Evolutionary conservation across 164 flowering plant genomes (phyloP).

Genomic region (Tetracentron sinense): DNA sequence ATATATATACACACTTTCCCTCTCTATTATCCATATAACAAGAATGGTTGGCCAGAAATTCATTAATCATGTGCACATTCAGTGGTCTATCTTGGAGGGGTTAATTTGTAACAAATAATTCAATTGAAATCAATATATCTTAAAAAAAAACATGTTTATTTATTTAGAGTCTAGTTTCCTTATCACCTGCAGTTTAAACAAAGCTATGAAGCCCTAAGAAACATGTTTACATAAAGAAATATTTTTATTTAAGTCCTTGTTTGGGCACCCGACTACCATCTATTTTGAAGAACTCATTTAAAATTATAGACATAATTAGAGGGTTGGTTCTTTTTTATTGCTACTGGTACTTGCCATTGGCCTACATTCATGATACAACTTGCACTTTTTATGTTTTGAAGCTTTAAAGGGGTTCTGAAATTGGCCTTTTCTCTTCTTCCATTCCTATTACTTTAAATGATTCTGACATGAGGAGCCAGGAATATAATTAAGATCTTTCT

Average conservation of each 20-base stretch:
- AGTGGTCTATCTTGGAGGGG: not conserved
- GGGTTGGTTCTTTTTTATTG: not conserved
- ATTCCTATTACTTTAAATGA: conserved; percentile 1
- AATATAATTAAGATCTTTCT: not conserved
- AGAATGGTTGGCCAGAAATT: not conserved
- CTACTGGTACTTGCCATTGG: not conserved
- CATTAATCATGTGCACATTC: too few species aligned
- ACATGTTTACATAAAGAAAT: not conserved
- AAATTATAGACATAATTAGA: not conserved
- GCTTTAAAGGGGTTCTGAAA: not conserved
- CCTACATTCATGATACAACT: too few species aligned
- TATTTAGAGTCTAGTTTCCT: not conserved
- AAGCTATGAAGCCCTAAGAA: not conserved
- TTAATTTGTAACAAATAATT: not conserved
- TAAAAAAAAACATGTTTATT: not conserved
- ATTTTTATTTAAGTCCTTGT: not conserved
- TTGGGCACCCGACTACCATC: not conserved
- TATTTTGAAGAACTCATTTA: not conserved
- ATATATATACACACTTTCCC: too few species aligned
- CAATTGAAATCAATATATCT: not conserved
- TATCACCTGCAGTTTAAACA: not conserved
- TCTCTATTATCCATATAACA: not conserved
- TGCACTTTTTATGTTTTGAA: not conserved
- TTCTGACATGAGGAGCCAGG: not conserved
- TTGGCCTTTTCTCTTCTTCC: not conserved